Conservation (phyloP, 176 grass and related monocot species). For the Lolium rigidum region DNA sequence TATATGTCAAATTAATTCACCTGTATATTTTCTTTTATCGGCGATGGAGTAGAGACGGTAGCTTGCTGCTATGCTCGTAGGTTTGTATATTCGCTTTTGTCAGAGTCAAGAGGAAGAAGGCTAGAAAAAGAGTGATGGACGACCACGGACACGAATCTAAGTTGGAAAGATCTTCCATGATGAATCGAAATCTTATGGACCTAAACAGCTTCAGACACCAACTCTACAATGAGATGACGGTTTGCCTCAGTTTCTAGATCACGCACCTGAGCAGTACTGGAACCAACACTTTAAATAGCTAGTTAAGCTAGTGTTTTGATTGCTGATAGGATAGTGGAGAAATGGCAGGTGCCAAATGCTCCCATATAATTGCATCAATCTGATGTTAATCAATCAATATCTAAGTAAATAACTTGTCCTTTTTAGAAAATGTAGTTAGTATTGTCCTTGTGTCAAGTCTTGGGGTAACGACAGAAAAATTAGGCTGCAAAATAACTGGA, state of each 20-base stretch:
- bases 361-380: background rate
- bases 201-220: background rate
- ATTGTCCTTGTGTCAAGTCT: conserved; percentile 27
- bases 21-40: background rate
- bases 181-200: conserved; percentile 10
- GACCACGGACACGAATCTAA: background rate
- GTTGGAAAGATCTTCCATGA: background rate
- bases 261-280: background rate
- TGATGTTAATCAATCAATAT: conserved; percentile 9
- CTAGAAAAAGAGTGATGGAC: background rate
- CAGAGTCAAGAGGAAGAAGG: background rate
- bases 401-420: background rate
- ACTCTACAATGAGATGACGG: background rate
- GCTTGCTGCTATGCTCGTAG: conserved; percentile 1
- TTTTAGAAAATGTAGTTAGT: background rate
- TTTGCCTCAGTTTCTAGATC: background rate
- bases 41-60: background rate
- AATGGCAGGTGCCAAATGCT: background rate
- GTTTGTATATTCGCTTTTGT: background rate
- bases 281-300: background rate
- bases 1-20: background rate
- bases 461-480: background rate
- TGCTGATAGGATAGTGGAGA: background rate
- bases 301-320: background rate
- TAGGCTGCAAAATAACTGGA: background rate